Base-by-base conservation (phyloP, 2,329 filamentous ascomycete genomes). In the Claviceps pazoutovae region DNA sequence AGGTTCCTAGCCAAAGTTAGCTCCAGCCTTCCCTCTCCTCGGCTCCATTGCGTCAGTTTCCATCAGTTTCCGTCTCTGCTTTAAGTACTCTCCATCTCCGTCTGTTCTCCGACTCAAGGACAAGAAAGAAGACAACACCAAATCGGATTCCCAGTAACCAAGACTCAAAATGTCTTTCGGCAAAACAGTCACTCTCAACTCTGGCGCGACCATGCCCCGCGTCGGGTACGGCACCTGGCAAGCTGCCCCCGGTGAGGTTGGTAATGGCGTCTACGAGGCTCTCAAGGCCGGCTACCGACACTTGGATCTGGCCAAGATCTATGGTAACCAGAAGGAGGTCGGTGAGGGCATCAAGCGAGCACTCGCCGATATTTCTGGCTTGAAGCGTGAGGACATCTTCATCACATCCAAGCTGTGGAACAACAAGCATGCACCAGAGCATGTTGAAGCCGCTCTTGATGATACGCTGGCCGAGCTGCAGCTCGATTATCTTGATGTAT, bases 351-450 rank as follows among this genome's bases (percentile, higher is more conserved):
- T 82, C 59, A 71, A 71, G 63, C 67, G 66, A 60, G 71, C 70
- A 45, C 57, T 70, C 26, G 62, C 61, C 6, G 70, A 73, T 48
- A 67, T 77, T 54, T 70, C 73, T 13, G 75, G 74, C 43, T 68
- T 81, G 21, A 71, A 74, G 60, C 72, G 76, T 14, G 68, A 72
- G 56, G 71, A 80, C 57, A 74, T 80, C 62, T 81, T 77, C 68
- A 69, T 80, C 59, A 86, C 83, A 51, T 83, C 80, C 57, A 87
- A 87, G 73, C 74, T 86, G 34, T 74, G 71, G 72, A 74, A 74
- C 58, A 82, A 82, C 58, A 63, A 60, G 69, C 78, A 82, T 60
- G 78, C 75, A 64, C 79, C 83, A 59, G 74, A 78, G 58, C 68
- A 76, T 49, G 79, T 82, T 45, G 71, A 74, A 56, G 69, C 72